phyloP scores from a whole-genome alignment of 2,329 filamentous ascomycete species.

The Colletotrichum caudatum region DNA sequence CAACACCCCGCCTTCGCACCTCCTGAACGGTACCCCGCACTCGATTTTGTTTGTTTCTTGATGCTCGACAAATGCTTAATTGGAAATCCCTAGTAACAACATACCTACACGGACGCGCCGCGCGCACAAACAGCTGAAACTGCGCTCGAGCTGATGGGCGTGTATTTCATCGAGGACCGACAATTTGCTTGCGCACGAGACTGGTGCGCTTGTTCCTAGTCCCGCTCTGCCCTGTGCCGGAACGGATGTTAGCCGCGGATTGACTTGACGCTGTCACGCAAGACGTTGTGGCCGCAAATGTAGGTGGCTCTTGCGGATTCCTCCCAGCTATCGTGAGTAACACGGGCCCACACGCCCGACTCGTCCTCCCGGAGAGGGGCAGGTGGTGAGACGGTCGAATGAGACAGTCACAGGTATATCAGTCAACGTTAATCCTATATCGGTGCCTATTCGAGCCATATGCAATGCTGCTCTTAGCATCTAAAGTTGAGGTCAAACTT shows the following conservation, averaged over 20 bases:
- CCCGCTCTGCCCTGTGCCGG: background rate
- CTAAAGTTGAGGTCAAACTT: background rate
- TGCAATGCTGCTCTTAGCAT: background rate
- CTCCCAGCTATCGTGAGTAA: background rate
- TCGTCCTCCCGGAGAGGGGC: background rate
- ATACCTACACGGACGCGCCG: background rate
- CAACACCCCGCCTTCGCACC: conserved; percentile 5
- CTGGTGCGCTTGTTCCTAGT: background rate
- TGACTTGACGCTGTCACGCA: background rate
- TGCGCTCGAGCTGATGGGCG: conserved; percentile 10
- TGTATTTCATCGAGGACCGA: conserved; percentile 7
- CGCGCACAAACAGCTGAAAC: conserved; percentile 23
- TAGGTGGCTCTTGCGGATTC: background rate
- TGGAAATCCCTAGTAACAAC: background rate
- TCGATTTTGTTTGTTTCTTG: background rate
- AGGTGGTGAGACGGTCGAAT: background rate
- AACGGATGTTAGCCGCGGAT: background rate
- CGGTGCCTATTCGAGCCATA: background rate
- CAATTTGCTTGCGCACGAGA: conserved; percentile 19
- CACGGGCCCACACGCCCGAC: background rate
- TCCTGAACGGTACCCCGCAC: background rate
- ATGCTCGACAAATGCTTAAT: conserved; percentile 4
- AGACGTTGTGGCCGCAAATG: background rate
- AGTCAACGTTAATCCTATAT: background rate
- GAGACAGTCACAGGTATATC: background rate